Percentiles rank a stretch among this genome's conserved stretches.
Conservation (phyloP, 2,329 filamentous ascomycete genomes). For the Cladosporium velox region DNA sequence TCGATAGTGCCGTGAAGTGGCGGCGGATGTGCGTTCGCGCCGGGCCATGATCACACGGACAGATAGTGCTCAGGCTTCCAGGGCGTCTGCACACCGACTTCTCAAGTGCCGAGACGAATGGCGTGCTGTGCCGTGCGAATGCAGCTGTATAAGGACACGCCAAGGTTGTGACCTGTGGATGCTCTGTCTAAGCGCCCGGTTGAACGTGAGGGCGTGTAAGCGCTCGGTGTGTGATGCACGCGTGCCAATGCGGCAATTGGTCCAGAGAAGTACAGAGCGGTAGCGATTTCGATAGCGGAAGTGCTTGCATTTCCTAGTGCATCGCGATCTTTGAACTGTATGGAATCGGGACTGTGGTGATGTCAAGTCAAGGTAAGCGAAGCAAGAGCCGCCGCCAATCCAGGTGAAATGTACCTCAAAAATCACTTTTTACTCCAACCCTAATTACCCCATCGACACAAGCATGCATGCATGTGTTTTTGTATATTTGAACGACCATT, state of each 20-base stretch:
- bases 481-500: not conserved
- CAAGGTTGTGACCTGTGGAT: slow-evolving; percentile 22
- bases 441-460: not conserved
- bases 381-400: not conserved
- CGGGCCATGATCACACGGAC: slow-evolving; percentile 21
- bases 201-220: slow-evolving; percentile 9
- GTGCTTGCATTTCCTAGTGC: not conserved
- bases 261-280: not conserved
- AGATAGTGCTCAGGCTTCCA: slow-evolving; percentile 21
- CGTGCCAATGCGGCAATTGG: not conserved
- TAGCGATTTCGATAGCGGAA: slow-evolving; percentile 3
- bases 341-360: not conserved
- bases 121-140: slow-evolving; percentile 30
- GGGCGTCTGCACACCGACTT: slow-evolving; percentile 14
- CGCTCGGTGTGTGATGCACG: slow-evolving; percentile 14
- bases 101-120: slow-evolving; percentile 28
- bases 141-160: slow-evolving; percentile 18
- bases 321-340: not conserved
- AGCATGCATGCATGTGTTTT: not conserved
- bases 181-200: slow-evolving; percentile 26
- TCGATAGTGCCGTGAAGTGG: slow-evolving; percentile 24
- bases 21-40: slow-evolving; percentile 24
- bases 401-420: not conserved
- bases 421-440: not conserved
- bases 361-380: not conserved